Evolutionary conservation across 2,329 filamentous ascomycete genomes (phyloP).

Genomic region (Aspergillus luchuensis): DNA sequence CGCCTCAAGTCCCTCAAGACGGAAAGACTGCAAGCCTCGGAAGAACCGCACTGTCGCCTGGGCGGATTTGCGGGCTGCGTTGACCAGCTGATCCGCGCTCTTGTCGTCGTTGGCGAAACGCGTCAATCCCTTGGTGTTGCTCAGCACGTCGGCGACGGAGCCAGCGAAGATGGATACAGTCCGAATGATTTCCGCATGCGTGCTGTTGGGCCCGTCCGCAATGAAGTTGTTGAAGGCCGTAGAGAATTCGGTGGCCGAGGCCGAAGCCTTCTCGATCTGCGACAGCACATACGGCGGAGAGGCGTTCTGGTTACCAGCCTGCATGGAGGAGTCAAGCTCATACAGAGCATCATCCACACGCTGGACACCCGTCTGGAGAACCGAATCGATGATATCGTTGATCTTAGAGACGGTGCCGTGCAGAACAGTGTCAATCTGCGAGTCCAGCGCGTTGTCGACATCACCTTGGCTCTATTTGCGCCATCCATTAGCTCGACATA

Average conservation of each 20-base stretch:
- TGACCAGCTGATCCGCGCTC: constrained; percentile 83
- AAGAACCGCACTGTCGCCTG: constrained; percentile 91
- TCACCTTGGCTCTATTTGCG: constrained; percentile 63
- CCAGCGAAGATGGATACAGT: constrained; percentile 88
- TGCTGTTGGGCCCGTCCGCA: constrained; percentile 89
- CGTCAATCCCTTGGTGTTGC: constrained; percentile 93
- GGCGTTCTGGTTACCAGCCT: constrained; percentile 97
- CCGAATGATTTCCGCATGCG: constrained; percentile 88
- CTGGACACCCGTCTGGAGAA: constrained; percentile 87
- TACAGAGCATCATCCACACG: constrained; percentile 96
- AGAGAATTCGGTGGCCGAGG: constrained; percentile 93
- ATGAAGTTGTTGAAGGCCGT: constrained; percentile 99
- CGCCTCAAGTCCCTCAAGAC: constrained; percentile 84
- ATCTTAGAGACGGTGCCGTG: constrained; percentile 87
- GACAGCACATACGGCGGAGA: constrained; percentile 93
- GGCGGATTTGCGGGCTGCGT: constrained; percentile 79
- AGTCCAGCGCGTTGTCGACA: constrained; percentile 78
- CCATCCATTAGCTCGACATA: background rate
- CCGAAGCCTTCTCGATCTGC: constrained; percentile 94
- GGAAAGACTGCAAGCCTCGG: constrained; percentile 89
- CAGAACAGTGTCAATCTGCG: constrained; percentile 87
- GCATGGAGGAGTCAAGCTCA: constrained; percentile 96
- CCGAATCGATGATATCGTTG: constrained; percentile 96
- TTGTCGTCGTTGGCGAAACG: constrained; percentile 94
- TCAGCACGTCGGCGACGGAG: constrained; percentile 88